These are phyloP conservation scores for Mucor mucedo DNA, from an alignment of 371 early-diverging fungal genomes.

Conservation along the genomic window DNA sequence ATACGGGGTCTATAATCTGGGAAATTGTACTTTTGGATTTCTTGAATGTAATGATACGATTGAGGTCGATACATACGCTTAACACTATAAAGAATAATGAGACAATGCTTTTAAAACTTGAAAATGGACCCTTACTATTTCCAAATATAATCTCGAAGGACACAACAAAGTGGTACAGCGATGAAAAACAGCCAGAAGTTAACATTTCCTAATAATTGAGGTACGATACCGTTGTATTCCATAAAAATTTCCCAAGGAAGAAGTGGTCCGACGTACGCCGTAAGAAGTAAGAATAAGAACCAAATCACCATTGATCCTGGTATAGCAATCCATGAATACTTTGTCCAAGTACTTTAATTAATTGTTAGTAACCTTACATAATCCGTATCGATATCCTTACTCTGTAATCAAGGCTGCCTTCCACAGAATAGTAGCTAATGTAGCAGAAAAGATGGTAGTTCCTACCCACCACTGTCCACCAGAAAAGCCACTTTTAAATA, in stretches of 20 bases:
- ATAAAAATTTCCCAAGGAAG: slow-evolving; percentile 65
- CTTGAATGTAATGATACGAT: slow-evolving; percentile 94
- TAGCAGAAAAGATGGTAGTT: slow-evolving; percentile 77
- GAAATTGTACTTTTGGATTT: slow-evolving; percentile 96
- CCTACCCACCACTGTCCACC: slow-evolving; percentile 85
- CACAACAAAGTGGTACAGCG: slow-evolving; percentile 78
- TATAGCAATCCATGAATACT: slow-evolving; percentile 80
- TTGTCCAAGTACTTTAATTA: slow-evolving; percentile 75
- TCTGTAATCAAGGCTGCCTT: slow-evolving; percentile 87
- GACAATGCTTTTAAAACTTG: background rate
- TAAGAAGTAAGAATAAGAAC: slow-evolving; percentile 89
- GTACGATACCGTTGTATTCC: slow-evolving; percentile 84
- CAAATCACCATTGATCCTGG: slow-evolving; percentile 87
- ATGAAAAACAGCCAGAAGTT: slow-evolving; percentile 90
- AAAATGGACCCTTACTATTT: slow-evolving; percentile 76
- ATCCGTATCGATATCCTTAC: slow-evolving; percentile 39
- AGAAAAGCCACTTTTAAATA: slow-evolving; percentile 62
- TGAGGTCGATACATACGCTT: slow-evolving; percentile 83
- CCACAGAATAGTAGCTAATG: slow-evolving; percentile 77
- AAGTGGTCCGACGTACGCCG: slow-evolving; percentile 78
- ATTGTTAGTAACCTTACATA: background rate
- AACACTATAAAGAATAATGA: slow-evolving; percentile 44
- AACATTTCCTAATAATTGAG: slow-evolving; percentile 68
- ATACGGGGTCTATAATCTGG: slow-evolving; percentile 96
- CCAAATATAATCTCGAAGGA: slow-evolving; percentile 88